Base-by-base conservation (phyloP, 1,139 yeast species). In the Geotrichum siamense region DNA sequence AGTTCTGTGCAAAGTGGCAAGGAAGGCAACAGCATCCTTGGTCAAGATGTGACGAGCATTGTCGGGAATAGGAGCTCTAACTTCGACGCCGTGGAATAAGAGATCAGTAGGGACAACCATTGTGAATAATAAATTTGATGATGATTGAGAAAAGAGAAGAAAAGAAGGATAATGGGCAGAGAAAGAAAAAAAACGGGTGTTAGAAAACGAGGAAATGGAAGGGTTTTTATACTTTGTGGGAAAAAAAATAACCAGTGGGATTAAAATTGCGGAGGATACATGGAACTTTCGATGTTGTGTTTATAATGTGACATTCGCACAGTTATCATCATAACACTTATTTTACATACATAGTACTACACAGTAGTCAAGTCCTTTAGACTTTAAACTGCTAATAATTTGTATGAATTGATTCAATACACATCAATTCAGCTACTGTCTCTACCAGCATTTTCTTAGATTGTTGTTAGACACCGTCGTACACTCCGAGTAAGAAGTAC, bases 1-100 rank as follows among this genome's bases (percentile, higher is more conserved):
- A 48, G 77, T 69, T 57, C 87, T 75, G 66, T 82, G 89, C 51
- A 82, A 73, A 34, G 79, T 74, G 27, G 86, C 85, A 48, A 82
- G 70, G 57, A 82, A 78, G 23, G 78, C 82, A 47, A 82, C 68
- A 2, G 89, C 85, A 52, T 79, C 86, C 26, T 74, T 67, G 46
- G 79, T 75, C 57, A 79, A 70, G 53, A 82, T 76, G 51, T 69
- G 75, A 72, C 48, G 76, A 69, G 63, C 76, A 81, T 56, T 66
- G 48, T 65, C 66, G 41, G 82, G 82, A 44, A 82, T 66, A 43
- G 79, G 76, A 21, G 82, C 91, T 52, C 76, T 63, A 50, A 82
- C 67, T 58, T 79, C 71, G 50, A 82, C 86, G 52, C 83, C 84
- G 48, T 78, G 72, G 46, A 80, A 48, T 33, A 55, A 51, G 28